Percentiles rank a stretch among this genome's conserved stretches.
These are phyloP conservation scores for Boeremia lycopersici DNA, from an alignment of 2,329 filamentous ascomycete genomes.

Conservation along the genomic window DNA sequence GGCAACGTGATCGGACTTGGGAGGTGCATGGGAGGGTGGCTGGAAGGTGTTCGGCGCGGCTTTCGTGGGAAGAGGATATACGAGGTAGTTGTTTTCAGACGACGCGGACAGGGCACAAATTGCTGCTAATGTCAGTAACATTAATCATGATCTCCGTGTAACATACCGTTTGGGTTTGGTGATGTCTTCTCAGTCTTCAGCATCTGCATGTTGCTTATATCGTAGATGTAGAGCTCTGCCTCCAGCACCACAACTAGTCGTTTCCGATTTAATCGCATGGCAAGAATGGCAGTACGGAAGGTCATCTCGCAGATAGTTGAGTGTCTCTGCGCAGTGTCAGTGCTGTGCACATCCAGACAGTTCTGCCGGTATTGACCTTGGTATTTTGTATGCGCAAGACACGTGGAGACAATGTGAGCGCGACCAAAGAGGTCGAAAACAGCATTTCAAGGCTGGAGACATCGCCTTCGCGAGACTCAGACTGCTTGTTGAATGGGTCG, in stretches of 20 bases:
- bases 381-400: slow-evolving; percentile 97
- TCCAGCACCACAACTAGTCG: slow-evolving; percentile 91
- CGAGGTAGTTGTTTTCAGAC: slow-evolving; percentile 94
- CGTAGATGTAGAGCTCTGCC: slow-evolving; percentile 96
- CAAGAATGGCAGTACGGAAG: slow-evolving; percentile 94
- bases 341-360: neutral
- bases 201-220: slow-evolving; percentile 98
- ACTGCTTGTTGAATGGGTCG: slow-evolving; percentile 93
- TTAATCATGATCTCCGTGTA: neutral
- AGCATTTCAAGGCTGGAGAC: slow-evolving; percentile 98
- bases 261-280: slow-evolving; percentile 92
- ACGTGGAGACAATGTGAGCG: slow-evolving; percentile 87
- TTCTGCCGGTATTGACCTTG: slow-evolving; percentile 65
- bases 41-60: slow-evolving; percentile 58
- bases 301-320: slow-evolving; percentile 98
- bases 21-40: slow-evolving; percentile 81
- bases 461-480: slow-evolving; percentile 92
- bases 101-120: slow-evolving; percentile 93
- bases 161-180: slow-evolving; percentile 77
- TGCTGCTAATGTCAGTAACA: slow-evolving; percentile 54
- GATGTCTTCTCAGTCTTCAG: slow-evolving; percentile 92
- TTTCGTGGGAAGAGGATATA: slow-evolving; percentile 83
- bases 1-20: slow-evolving; percentile 73
- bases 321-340: slow-evolving; percentile 57
- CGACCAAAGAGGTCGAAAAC: slow-evolving; percentile 95